Evolutionary conservation across 768 basidiomycete genomes (phyloP).

Genomic region (Multifurca ochricompacta): DNA sequence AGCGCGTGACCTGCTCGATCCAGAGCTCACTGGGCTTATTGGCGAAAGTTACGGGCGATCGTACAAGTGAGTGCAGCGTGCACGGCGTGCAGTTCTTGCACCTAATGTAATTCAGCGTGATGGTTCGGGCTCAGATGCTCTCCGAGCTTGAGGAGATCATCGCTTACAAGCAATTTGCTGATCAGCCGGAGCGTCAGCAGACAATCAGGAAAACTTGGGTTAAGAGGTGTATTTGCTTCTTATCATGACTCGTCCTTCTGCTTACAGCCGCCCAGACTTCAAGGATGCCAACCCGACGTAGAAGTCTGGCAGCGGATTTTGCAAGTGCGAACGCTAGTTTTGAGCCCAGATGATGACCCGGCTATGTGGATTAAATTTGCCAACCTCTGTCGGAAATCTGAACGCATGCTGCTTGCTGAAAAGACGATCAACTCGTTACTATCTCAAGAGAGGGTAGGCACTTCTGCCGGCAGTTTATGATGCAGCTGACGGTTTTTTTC

Average conservation of each 20-base stretch:
- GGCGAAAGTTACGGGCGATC: constrained; percentile 96
- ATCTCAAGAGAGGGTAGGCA: constrained; percentile 56
- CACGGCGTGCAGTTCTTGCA: not conserved
- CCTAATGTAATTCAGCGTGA: constrained; percentile 47
- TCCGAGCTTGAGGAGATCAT: constrained; percentile 98
- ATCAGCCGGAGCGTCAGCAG: constrained; percentile 87
- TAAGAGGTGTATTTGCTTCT: constrained; percentile 60
- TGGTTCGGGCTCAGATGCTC: constrained; percentile 97
- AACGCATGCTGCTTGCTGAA: constrained; percentile 90
- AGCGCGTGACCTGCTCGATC: constrained; percentile 86
- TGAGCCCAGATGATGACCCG: constrained; percentile 89
- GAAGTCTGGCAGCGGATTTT: constrained; percentile 98
- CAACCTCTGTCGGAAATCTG: constrained; percentile 91
- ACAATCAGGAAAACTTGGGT: constrained; percentile 96
- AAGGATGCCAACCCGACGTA: constrained; percentile 96
- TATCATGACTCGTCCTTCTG: not conserved
- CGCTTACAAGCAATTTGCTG: constrained; percentile 86
- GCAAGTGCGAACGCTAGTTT: constrained; percentile 89
- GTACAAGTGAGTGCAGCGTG: constrained; percentile 65
- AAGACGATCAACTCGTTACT: constrained; percentile 93
- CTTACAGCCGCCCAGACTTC: constrained; percentile 45
- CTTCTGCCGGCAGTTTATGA: not conserved
- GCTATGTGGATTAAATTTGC: constrained; percentile 99
- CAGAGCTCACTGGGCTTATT: constrained; percentile 84
- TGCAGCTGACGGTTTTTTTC: not conserved